Base-by-base conservation (phyloP, 2,329 filamentous ascomycete species). In the Fusarium compactum region DNA sequence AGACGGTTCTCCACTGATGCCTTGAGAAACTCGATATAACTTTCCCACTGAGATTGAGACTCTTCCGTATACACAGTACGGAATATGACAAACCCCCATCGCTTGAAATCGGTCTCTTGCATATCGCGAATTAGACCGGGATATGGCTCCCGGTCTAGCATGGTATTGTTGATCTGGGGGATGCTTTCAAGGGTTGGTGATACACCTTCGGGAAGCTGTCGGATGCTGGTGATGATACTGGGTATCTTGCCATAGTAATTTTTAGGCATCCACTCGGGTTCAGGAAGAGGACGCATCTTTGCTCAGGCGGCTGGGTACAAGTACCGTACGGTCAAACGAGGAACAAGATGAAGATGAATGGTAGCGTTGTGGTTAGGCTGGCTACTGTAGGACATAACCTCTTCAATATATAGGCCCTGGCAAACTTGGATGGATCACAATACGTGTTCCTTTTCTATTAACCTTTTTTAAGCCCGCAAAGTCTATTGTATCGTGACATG, bases 21-120 rank as follows among this genome's bases (percentile, higher is more conserved):
- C 10, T 65, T 68, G 0, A 71, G 9, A 44, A 71, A 65, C 6
- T 68, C 67, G 14, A 70, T 40, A 9, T 71, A 71, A 6, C 29
- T 61, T 18, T 38, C 46, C 63, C 68, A 65, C 14, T 61, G 58
- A 30, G 41, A 11, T 2, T 63, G 60, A 15, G 59, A 61, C 10
- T 61, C 9, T 16, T 43, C 25, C 0, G 58, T 24, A 25, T 70
- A 70, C 6, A 41, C 63, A 2, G 58, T 54, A 6, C 51, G 67
- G 20, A 30, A 68, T 14, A 65, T 30, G 22, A 55, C 55, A 6
- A 65, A 64, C 0, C 54, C 57, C 51, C 57, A 70, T 3, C 20
- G 32, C 4, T 41, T 32, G 32, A 67, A 70, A 0, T 30, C 50
- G 2, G 43, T 53, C 11, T 25, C 11, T 54, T 70, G 46, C 38